Evolutionary conservation across 1,284 basidiomycete species (phyloP).

Genomic region (Cystobasidium sp.): DNA sequence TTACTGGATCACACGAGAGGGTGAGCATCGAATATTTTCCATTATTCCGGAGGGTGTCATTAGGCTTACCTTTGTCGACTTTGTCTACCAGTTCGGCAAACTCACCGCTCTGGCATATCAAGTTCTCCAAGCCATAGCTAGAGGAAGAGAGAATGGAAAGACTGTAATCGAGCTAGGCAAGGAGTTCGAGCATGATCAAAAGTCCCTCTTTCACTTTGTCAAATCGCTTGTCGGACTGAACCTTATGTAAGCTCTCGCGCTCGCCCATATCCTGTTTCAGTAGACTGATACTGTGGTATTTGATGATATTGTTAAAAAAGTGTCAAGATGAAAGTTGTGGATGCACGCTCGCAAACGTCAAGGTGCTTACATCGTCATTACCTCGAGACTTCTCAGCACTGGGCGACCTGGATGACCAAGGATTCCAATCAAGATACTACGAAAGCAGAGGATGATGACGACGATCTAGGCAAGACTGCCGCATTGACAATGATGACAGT

Average conservation of each 20-base stretch:
- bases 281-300: background rate
- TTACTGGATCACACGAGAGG: slow-evolving; percentile 80
- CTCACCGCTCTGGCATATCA: slow-evolving; percentile 81
- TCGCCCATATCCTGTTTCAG: background rate
- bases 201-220: slow-evolving; percentile 83
- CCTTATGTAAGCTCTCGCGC: slow-evolving; percentile 65
- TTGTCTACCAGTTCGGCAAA: slow-evolving; percentile 66
- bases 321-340: slow-evolving; percentile 52
- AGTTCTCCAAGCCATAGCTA: slow-evolving; percentile 81
- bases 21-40: slow-evolving; percentile 58
- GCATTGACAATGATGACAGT: slow-evolving; percentile 46
- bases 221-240: slow-evolving; percentile 72
- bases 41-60: background rate
- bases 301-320: slow-evolving; percentile 23
- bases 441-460: slow-evolving; percentile 43
- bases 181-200: slow-evolving; percentile 81
- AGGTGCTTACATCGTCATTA: slow-evolving; percentile 54
- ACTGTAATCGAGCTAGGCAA: slow-evolving; percentile 77
- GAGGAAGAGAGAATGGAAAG: slow-evolving; percentile 74
- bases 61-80: background rate
- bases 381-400: slow-evolving; percentile 49
- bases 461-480: slow-evolving; percentile 13
- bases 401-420: slow-evolving; percentile 44
- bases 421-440: slow-evolving; percentile 37
- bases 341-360: slow-evolving; percentile 52